Conservation (phyloP, 257 asterid species). For the Prunella vulgaris region DNA sequence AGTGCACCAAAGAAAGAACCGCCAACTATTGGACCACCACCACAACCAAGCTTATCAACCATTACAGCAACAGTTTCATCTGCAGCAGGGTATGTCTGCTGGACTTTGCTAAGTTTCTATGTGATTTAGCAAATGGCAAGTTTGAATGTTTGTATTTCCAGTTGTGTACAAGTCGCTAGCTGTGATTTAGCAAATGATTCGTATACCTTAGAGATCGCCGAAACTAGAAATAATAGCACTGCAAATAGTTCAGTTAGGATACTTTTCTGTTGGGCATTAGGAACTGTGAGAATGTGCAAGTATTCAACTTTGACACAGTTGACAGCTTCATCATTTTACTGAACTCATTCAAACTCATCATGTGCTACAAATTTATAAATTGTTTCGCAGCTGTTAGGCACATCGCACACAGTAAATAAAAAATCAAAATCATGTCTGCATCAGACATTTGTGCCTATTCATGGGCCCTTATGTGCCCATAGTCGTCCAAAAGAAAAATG, state of each 20-base stretch:
- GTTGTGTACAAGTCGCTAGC: neutral
- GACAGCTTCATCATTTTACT: neutral
- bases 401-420: too few species aligned
- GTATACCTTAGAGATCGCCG: neutral
- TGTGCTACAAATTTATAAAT: neutral
- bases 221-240: neutral
- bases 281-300: neutral
- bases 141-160: neutral
- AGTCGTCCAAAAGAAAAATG: neutral
- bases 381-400: neutral
- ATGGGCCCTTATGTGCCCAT: neutral
- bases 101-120: conserved; percentile 17
- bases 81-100: neutral
- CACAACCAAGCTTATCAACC: conserved; percentile 17
- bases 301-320: neutral
- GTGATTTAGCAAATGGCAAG: neutral
- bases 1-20: conserved; percentile 24
- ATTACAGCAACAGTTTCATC: conserved; percentile 13
- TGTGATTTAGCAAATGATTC: neutral
- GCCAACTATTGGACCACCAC: conserved; percentile 24
- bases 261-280: neutral
- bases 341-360: neutral
- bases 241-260: neutral
- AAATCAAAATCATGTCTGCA: neutral
- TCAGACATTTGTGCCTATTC: neutral